Base-by-base conservation (phyloP, 2,329 filamentous ascomycete species). In the Ophiosphaerella herpotricha region DNA sequence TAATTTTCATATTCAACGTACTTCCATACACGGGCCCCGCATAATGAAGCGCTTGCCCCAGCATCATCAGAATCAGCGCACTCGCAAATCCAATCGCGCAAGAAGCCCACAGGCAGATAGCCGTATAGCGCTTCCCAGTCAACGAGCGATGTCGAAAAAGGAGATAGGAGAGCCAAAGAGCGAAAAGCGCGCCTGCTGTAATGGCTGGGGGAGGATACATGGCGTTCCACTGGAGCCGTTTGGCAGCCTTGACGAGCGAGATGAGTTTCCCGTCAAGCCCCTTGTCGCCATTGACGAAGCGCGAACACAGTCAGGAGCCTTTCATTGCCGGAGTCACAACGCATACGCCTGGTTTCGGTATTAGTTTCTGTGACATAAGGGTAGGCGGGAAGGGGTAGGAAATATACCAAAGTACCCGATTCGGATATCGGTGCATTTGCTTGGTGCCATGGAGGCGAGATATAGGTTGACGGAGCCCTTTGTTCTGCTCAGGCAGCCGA, bases 41-140 rank as follows among this genome's bases (percentile, higher is more conserved):
- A 31, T 26, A 40, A 12, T 16, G 13, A 18, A 46, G n/a, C 36
- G 44, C 38, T 16, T 40, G 16, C 26, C 26, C 37, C 18, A 35
- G 18, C 31, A 40, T 40, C 44, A 39, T 34, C 7, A 32, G 36
- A 9, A 35, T 35, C 29, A 40, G 13, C 36, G 35, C 29, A 5
- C 26, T 36, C 29, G 44, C 44, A 32, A 46, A 23, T 29, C 36
- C 44, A 29, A 46, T 18, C 8, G 44, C 38, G n/a, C 11, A 33
- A 9, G 36, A 40, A 4, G 32, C 8, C 43, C 44, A 40, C 31
- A 21, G 11, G 13, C 23, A 29, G 13, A 44, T 7, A 7, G 31
- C 13, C 21, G 31, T 33, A 26, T 29, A 45, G 2, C 43, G 13
- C 9, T 18, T 38, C 13, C 29, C 31, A 2, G 13, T 12, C 23